Evolutionary conservation across 2,329 filamentous ascomycete genomes (phyloP), one percentile per base, ranked within the genome.

Genomic region (Setomelanomma holmii): DNA sequence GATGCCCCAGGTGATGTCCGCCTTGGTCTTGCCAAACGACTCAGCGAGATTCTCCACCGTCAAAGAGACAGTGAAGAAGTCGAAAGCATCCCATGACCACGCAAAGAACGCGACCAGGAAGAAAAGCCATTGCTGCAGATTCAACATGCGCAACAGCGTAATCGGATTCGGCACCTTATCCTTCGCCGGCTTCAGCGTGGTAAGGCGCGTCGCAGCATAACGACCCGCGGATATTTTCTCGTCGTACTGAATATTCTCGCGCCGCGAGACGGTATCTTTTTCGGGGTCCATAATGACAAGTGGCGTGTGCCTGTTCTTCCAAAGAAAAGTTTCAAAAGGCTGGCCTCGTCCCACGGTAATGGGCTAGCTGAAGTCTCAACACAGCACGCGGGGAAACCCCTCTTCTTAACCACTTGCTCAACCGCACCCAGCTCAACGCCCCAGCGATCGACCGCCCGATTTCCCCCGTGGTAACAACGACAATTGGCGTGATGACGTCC

Each of bases 11-110:
- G 84, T 86, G 51, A 87, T 86, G 46, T 86, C 81, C 8, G 79
- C 80, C 43, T 82, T 82, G 2, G 79, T 76, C 57, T 80, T 82
- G 42, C 74, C 76, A 60, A 87, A 87, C 2, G 75, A 68, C 51
- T 80, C 74, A 2, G 84, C 82, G 10, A 87, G 72, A 33, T 83
- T 65, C 5, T 75, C 71, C 14, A 86, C 80, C 0, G 82, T 84
- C 44, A 86, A 70, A 4, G 81, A 84, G 20, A 86, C 84, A 20
- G 84, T 85, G 72, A 86, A 86, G 73, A 86, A 86, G 63, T 86
- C 84, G 50, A 86, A 84, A 0, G 83, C 78, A 34, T 76, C 73
- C 73, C 74, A 76, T 0, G 70, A 60, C 71, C 83, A 86, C 2
- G 77, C 82, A 14, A 78, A 61, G 53, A 79, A 79, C 1, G 75